Base-by-base conservation (phyloP, 2,329 filamentous ascomycete genomes). In the Cercospora janseana region DNA sequence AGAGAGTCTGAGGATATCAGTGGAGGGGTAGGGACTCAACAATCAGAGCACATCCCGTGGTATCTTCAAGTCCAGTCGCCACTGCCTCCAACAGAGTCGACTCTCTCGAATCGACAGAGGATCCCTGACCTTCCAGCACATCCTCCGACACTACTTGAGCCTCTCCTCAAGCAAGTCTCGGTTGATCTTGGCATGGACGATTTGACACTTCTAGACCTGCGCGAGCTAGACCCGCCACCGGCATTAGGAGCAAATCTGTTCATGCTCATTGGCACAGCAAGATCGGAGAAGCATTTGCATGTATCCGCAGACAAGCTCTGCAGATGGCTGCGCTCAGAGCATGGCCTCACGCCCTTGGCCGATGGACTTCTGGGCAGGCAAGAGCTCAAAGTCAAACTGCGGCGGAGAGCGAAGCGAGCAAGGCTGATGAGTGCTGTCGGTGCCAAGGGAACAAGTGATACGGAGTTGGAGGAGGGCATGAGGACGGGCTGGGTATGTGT, bases 401-500 rank as follows among this genome's bases (percentile, higher is more conserved):
- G 86, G 27, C 79, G 93, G 32, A 86, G 91, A 67, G 83, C 87
- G 6, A 88, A 88, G 67, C 85, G 86, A 60, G 87, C 89, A 24
- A 89, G 88, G 68, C 75, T 96, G 54, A 74, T 95, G 59, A 89
- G 87, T 10, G 86, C 80, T 52, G 80, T 82, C 0, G 82, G 83
- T n/a, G 77, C 79, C 38, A 72, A 74, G 38, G 58, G 70, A 6
- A 75, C 81, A 4, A 80, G 81, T 8, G 76, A 77, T 7, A 80
- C 81, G 9, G 77, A 78, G 10, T 73, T 79, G 1, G 91, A 95
- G 60, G 88, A 96, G 64, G 92, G 91, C 2, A 87, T 95, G 45
- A 85, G 86, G 9, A 96, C 92, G 1, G 91, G 90, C 7, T 98
- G 93, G 93, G 86, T 98, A 15, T 98, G 93, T 69, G 87, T 97